Evolutionary conservation across 345 rosid species (phyloP).

Genomic region (Clarkia xantiana): DNA sequence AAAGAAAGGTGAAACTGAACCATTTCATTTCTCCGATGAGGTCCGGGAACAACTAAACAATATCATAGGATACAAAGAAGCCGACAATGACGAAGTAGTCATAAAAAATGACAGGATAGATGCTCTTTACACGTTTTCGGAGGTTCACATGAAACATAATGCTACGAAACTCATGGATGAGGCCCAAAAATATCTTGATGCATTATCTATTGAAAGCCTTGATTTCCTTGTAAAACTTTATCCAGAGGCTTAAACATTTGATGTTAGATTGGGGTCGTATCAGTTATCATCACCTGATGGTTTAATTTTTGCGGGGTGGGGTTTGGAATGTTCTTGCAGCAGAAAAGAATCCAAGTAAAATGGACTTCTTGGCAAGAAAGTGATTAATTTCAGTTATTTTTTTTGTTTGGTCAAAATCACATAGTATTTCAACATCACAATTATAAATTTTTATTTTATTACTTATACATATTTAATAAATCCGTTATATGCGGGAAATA

Average conservation of each 20-base stretch:
- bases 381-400: no score
- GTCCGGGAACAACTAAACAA: slow-evolving; percentile 85
- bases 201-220: slow-evolving; percentile 70
- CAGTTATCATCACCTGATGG: slow-evolving; percentile 86
- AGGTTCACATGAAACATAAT: slow-evolving; percentile 80
- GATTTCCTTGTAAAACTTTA: slow-evolving; percentile 69
- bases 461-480: no score
- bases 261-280: slow-evolving; percentile 73
- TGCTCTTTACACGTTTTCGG: slow-evolving; percentile 55
- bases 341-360: no score
- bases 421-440: no score
- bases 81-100: slow-evolving; percentile 36
- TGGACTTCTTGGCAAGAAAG: no score
- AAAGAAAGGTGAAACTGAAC: slow-evolving; percentile 51
- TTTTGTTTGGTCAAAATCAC: no score
- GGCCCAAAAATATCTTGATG: slow-evolving; percentile 55
- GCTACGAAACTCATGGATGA: slow-evolving; percentile 84
- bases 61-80: slow-evolving; percentile 85
- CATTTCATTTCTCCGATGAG: slow-evolving; percentile 61
- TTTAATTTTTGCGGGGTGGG: no score
- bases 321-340: no score
- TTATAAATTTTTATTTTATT: no score
- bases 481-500: no score
- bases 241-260: slow-evolving; percentile 81
- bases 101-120: slow-evolving; percentile 42